Conservation (phyloP, 1,284 basidiomycete species). For the Papiliotrema fonsecae region DNA sequence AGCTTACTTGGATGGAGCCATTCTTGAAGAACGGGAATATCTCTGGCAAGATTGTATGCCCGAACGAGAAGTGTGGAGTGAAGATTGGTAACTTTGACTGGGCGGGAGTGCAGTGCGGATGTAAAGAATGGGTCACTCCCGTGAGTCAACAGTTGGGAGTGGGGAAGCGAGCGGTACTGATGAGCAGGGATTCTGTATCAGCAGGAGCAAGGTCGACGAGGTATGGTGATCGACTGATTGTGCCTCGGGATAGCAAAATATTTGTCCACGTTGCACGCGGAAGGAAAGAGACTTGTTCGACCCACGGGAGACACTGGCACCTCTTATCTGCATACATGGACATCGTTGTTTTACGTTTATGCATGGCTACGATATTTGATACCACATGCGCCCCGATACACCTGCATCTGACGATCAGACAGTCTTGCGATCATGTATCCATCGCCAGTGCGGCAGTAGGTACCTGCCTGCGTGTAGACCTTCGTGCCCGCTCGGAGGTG, state of each 20-base stretch:
- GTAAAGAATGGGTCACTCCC: conserved; percentile 83
- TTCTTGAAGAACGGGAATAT: conserved; percentile 68
- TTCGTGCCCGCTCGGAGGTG: too few species aligned
- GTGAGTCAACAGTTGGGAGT: conserved; percentile 52
- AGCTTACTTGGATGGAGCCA: conserved; percentile 95
- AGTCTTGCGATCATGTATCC: too few species aligned
- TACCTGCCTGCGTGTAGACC: too few species aligned
- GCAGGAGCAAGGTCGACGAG: conserved; percentile 85
- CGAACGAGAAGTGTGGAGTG: conserved; percentile 77
- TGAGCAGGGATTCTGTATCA: conserved; percentile 77
- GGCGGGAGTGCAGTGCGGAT: conserved; percentile 90
- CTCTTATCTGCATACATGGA: too few species aligned
- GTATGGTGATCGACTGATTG: conserved; percentile 48
- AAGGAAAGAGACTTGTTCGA: too few species aligned
- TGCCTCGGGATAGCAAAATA: not conserved
- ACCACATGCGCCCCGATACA: too few species aligned
- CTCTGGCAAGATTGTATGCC: conserved; percentile 83
- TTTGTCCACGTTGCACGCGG: too few species aligned
- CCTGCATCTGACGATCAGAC: too few species aligned
- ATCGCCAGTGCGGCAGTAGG: too few species aligned
- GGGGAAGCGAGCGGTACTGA: not conserved
- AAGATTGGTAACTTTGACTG: conserved; percentile 97
- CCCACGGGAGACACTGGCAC: too few species aligned
- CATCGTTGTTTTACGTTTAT: too few species aligned
- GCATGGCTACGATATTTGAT: too few species aligned